Base-by-base conservation (phyloP, 2,329 filamentous ascomycete species). In the Blumeria graminis region DNA sequence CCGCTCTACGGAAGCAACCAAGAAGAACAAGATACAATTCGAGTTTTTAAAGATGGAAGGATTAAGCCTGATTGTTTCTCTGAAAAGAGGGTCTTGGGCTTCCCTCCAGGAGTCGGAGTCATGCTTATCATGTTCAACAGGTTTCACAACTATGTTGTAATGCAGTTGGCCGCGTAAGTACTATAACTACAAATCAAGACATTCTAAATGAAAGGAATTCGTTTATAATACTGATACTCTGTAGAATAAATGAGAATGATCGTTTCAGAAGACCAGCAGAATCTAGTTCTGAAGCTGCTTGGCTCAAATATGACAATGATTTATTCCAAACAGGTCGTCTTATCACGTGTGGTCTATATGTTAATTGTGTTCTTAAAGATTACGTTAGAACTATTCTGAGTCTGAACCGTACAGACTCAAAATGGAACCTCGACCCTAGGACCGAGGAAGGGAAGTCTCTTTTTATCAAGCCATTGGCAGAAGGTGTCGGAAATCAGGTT, bases 181-280 rank as follows among this genome's bases (percentile, higher is more conserved):
- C 16, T 16, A 1, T 48, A 28, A 28, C 22, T 28, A 28, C 22
- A 28, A 28, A 28, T 28, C 22, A 28, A 28, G 22, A 28, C 22
- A 28, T 28, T 28, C 39, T 13, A 43, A 43, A 43, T 43, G 39
- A 43, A 28, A 28, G 22, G 4, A 28, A 2, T 28, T 2, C 22
- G 22, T 28, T 28, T 28, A 28, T 28, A 38, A 36, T 14, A 16
- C 57, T 61, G 22, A 61, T 28, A 36, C 41, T 6, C 16, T 14
- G n/a, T 39, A 65, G 62, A n/a, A 90, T 95, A 68, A 94, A 95
- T 63, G 89, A 95, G 63, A 78, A 79, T 48, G 81, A 80, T 14
- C 77, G 85, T 22, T 95, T 94, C 68, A 77, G 74, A 0, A 81
- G 79, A 58, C 86, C 86, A 0, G 64, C 71, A 0, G 68, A 71